A percentile compares a stretch with the other conserved stretches of the same genome.
Conservation (phyloP, 1,139 yeast genomes). For the Candida smagusa region DNA sequence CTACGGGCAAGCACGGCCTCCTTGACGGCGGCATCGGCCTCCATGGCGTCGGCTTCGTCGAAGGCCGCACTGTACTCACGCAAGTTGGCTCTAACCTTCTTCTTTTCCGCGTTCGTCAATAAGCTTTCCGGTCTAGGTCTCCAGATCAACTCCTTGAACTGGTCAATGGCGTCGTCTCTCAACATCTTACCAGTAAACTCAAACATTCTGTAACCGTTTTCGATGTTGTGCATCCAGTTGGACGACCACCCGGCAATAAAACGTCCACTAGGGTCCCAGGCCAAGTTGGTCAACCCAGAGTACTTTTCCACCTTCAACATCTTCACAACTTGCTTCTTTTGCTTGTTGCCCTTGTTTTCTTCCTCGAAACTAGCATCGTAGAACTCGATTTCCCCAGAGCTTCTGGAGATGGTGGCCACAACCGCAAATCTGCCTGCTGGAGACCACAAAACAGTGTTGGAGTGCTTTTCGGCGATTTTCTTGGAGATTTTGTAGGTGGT, state of each 20-base stretch:
- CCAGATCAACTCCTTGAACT: constrained; percentile 90
- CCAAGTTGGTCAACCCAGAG: constrained; percentile 77
- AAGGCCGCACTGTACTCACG: constrained; percentile 89
- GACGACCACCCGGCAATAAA: constrained; percentile 87
- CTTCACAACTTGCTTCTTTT: constrained; percentile 56
- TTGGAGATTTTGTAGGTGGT: constrained; percentile 39
- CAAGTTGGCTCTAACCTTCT: constrained; percentile 87
- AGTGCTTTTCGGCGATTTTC: constrained; percentile 57
- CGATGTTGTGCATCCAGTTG: constrained; percentile 77
- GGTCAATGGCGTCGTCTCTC: constrained; percentile 74
- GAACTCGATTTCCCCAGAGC: constrained; percentile 72
- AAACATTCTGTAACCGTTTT: constrained; percentile 86
- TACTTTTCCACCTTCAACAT: constrained; percentile 62
- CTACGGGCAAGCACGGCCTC: constrained; percentile 87
- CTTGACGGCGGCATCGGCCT: constrained; percentile 88
- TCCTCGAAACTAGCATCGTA: constrained; percentile 76
- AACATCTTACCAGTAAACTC: constrained; percentile 78
- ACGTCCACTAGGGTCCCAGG: constrained; percentile 98
- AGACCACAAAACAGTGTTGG: constrained; percentile 81
- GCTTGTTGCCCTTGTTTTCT: constrained; percentile 41
- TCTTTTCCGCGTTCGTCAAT: constrained; percentile 73
- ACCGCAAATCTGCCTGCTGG: constrained; percentile 91
- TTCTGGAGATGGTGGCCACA: constrained; percentile 66
- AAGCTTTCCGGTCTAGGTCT: constrained; percentile 92
- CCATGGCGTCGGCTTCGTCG: constrained; percentile 96